Conservation (phyloP, 2,329 filamentous ascomycete species). For the Sclerotinia glacialis region DNA sequence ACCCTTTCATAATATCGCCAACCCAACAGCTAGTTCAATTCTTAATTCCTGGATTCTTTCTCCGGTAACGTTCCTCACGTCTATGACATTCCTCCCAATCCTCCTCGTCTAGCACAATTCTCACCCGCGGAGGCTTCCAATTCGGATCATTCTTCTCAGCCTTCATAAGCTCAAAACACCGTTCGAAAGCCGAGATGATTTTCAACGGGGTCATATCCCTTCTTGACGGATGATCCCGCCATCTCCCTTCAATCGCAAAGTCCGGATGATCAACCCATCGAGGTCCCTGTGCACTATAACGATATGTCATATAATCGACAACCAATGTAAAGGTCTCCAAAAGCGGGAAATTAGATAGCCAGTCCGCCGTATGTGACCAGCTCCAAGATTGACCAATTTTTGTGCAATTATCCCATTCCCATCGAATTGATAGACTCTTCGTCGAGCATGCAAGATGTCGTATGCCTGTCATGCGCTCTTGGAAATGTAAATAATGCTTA, state of each 20-base stretch:
- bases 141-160: not conserved
- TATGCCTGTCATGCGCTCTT: not conserved
- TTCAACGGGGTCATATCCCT: not conserved
- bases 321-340: not conserved
- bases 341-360: not conserved
- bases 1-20: too few species aligned
- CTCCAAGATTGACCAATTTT: not conserved
- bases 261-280: constrained; percentile 3
- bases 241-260: constrained; percentile 1
- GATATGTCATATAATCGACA: constrained; percentile 7
- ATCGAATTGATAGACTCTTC: not conserved
- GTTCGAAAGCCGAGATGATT: not conserved
- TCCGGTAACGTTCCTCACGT: not conserved
- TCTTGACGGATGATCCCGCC: not conserved
- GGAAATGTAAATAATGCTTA: not conserved
- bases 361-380: not conserved
- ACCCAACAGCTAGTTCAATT: too few species aligned
- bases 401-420: not conserved
- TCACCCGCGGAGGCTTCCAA: not conserved
- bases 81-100: not conserved
- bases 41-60: not conserved
- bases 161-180: not conserved
- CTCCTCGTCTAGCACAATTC: not conserved
- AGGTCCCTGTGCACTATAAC: not conserved
- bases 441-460: constrained; percentile 10